Evolutionary conservation across 306 rosid species (phyloP).

Genomic region (Geum urbanum): DNA sequence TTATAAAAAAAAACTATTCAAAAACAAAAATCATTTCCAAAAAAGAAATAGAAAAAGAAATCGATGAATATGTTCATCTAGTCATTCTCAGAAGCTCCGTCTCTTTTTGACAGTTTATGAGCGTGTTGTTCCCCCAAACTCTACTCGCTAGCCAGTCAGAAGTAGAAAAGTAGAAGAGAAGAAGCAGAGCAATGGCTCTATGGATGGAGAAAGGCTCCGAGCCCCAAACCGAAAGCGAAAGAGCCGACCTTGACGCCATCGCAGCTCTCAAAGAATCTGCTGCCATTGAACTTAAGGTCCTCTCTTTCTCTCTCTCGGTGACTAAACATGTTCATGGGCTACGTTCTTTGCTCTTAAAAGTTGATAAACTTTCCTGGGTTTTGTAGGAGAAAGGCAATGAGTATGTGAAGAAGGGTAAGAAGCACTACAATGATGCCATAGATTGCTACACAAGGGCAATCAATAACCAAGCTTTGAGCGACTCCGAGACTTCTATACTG

Average conservation of each 20-base stretch:
- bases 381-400: conserved; percentile 84
- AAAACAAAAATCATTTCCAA: too few species aligned
- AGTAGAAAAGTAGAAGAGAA: background rate
- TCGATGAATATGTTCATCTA: too few species aligned
- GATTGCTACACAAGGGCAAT: conserved; percentile 87
- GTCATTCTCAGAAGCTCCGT: too few species aligned
- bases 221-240: conserved; percentile 68
- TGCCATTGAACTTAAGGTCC: conserved; percentile 74
- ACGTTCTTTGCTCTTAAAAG: background rate
- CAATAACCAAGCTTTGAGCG: conserved; percentile 56
- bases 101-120: too few species aligned
- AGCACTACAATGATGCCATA: conserved; percentile 76
- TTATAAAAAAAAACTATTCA: too few species aligned
- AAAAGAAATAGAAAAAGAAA: too few species aligned
- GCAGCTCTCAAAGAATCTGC: conserved; percentile 73
- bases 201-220: conserved; percentile 79
- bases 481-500: conserved; percentile 57
- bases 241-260: conserved; percentile 90
- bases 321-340: too few species aligned
- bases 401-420: conserved; percentile 72
- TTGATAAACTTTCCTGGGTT: conserved; percentile 3
- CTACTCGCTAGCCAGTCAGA: too few species aligned
- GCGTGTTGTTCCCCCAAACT: too few species aligned
- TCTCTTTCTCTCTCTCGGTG: conserved; percentile 10
- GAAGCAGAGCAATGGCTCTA: conserved; percentile 58